Base-by-base conservation (phyloP, 75 land plant species). In the Cunninghamia lanceolata region DNA sequence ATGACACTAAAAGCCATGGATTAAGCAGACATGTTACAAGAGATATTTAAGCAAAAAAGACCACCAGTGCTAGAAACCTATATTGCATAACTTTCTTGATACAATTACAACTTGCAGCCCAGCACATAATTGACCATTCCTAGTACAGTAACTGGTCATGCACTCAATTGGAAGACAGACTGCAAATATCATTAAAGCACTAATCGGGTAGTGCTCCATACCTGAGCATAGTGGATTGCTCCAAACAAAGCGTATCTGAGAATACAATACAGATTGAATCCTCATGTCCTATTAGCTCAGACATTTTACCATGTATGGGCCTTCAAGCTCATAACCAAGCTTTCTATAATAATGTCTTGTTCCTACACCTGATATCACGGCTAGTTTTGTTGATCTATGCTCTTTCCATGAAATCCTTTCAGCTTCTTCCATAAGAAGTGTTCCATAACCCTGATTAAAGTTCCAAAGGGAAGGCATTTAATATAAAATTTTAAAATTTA, bases 341-440 rank as follows among this genome's bases (percentile, higher is more conserved):
- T 98, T 98, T 73, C 99, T 90, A 66, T 98, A 98, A 87, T 98
- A 98, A 93, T 98, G 97, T 16, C 99, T 90, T 9, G 99, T 98
- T 45, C 99, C 99, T 42, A 98, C 96, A 36, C 99, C 99, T 21
- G 99, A 98, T 76, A 98, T 98, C 40, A 98, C 99, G 42, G 96
- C 99, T 39, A 98, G 85, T 85, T 96, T 98, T 45, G 88, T 92
- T 52, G 99, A 98, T 83, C 97, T 88, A 84, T 98, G 99, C 91
- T 98, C 99, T 73, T 87, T 89, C n/a, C 77, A 21, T 38, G 99
- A 95, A 84, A 98, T 98, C 82, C 95, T 91, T 88, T 98, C 99
- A 2, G 99, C 99, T 84, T 96, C 99, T 88, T 96, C 99, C 99
- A 98, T 98, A 83, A 98, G 86, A 59, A 98, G 94, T 13, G 99